phyloP scores from a whole-genome alignment of 2,329 filamentous ascomycete genomes.

The Thermothelomyces thermophilus region DNA sequence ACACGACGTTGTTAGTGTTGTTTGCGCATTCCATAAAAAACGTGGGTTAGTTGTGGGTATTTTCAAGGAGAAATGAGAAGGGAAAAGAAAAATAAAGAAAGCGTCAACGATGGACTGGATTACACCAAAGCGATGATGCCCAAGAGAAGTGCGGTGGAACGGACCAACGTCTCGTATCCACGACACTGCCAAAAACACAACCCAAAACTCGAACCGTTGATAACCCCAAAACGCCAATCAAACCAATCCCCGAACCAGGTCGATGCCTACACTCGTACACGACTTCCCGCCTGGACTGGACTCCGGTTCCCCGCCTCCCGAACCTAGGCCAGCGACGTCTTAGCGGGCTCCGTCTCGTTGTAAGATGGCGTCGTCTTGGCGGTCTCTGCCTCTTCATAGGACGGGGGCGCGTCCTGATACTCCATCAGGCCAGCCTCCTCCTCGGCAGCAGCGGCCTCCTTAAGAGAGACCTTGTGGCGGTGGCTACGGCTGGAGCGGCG shows the following conservation, averaged over 20 bases:
- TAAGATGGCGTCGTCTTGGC: slow-evolving; percentile 13
- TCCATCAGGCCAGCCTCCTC: slow-evolving; percentile 47
- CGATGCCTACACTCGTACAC: too few relatives aligned
- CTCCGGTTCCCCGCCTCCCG: neutral
- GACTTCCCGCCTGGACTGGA: too few relatives aligned
- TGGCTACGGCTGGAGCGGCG: slow-evolving; percentile 7
- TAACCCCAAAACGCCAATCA: slow-evolving; percentile 1
- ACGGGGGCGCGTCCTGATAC: slow-evolving; percentile 28
- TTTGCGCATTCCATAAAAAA: neutral
- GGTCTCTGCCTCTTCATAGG: slow-evolving; percentile 22
- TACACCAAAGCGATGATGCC: neutral
- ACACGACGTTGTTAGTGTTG: neutral
- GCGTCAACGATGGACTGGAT: neutral
- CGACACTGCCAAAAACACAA: neutral
- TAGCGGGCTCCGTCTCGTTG: slow-evolving; percentile 6
- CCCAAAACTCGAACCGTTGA: neutral
- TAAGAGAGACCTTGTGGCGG: slow-evolving; percentile 30
- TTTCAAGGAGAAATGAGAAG: neutral
- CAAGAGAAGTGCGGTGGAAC: slow-evolving; percentile 1
- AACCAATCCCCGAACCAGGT: neutral
- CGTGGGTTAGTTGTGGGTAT: slow-evolving; percentile 1
- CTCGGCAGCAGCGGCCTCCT: slow-evolving; percentile 32
- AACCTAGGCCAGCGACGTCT: slow-evolving; percentile 12
- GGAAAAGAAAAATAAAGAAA: neutral
- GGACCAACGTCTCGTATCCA: neutral